Evolutionary conservation across 805 yeast species (phyloP).

Genomic region (Nakazawaea sp.): DNA sequence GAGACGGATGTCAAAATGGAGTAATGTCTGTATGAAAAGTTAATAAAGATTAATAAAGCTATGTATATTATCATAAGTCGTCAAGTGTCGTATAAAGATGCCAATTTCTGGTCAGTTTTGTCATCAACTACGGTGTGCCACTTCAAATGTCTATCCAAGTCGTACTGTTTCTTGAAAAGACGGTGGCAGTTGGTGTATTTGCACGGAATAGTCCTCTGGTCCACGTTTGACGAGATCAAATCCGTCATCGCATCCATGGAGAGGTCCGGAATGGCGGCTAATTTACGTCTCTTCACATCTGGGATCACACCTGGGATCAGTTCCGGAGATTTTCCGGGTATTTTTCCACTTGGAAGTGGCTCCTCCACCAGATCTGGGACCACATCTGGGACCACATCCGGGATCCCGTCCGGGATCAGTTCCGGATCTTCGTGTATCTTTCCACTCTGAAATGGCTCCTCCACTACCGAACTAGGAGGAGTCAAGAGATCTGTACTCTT

Average conservation of each 20-base stretch:
- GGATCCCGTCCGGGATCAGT: too few relatives aligned
- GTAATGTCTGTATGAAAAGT: too few relatives aligned
- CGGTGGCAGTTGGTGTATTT: conserved; percentile 45
- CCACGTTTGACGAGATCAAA: conserved; percentile 30
- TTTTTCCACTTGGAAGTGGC: too few relatives aligned
- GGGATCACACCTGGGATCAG: too few relatives aligned
- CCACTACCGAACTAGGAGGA: background rate
- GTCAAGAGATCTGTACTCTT: background rate
- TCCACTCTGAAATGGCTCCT: too few relatives aligned
- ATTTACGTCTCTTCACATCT: conserved; percentile 13
- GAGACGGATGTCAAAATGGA: conserved; percentile 12
- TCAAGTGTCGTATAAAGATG: background rate
- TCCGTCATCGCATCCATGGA: conserved; percentile 20
- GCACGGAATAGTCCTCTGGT: conserved; percentile 33
- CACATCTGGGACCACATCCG: too few relatives aligned
- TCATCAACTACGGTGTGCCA: conserved; percentile 39
- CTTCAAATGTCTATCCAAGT: conserved; percentile 39
- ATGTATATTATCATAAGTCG: background rate
- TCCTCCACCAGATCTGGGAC: too few relatives aligned
- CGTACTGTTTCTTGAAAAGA: conserved; percentile 42
- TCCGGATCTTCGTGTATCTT: too few relatives aligned
- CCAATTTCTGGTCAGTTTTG: background rate
- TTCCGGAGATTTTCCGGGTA: too few relatives aligned
- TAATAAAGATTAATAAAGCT: too few relatives aligned
- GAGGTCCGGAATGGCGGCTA: background rate